Conservation (phyloP, 2,329 filamentous ascomycete species). For the Helotiales sp. region DNA sequence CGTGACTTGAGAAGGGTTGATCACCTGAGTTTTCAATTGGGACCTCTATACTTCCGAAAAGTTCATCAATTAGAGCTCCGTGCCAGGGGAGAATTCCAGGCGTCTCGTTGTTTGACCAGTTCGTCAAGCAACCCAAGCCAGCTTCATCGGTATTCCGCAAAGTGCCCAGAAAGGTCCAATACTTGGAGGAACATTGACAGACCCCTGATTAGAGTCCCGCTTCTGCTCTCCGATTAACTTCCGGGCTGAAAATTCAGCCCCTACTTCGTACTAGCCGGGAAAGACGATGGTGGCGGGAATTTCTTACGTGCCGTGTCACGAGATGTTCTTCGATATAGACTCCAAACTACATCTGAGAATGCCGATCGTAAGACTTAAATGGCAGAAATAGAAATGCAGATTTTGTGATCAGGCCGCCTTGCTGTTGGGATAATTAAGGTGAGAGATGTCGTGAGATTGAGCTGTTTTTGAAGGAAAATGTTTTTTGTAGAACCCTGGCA, state of each 20-base stretch:
- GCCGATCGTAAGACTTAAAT: neutral
- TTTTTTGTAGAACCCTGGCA: neutral
- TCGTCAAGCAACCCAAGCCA: neutral
- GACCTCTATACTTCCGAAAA: neutral
- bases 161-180: neutral
- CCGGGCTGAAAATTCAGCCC: neutral
- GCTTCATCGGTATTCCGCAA: neutral
- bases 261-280: slow-evolving; percentile 4
- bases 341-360: neutral
- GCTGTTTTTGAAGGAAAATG: neutral
- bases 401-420: neutral
- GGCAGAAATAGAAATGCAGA: neutral
- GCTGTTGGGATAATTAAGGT: neutral
- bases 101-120: neutral
- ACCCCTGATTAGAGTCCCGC: neutral
- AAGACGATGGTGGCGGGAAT: neutral
- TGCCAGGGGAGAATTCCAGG: neutral
- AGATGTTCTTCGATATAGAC: neutral
- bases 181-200: neutral
- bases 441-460: too few species aligned
- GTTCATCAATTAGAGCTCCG: neutral
- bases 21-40: neutral
- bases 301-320: slow-evolving; percentile 4
- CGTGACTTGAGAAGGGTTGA: neutral
- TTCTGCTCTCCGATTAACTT: neutral